These are phyloP conservation scores for Apiotrichum akiyoshidainum DNA, from an alignment of 1,284 basidiomycete species.

Conservation along the genomic window DNA sequence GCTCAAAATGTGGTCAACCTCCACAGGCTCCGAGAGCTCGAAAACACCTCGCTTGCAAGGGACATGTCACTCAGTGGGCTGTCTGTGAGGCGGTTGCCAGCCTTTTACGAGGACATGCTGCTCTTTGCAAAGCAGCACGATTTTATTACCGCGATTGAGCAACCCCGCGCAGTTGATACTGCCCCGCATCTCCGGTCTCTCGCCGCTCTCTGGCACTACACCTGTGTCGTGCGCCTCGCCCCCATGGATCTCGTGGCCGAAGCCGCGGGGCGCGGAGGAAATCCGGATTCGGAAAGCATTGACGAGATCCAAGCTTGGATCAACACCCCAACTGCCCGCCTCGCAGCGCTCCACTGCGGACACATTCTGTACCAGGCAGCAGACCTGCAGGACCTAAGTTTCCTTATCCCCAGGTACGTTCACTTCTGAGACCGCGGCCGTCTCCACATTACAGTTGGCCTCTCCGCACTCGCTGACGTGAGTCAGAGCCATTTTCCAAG, in stretches of 20 bases:
- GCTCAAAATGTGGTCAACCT: conserved; percentile 13
- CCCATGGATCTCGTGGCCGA: conserved; percentile 10
- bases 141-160: background rate
- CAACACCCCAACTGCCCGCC: background rate
- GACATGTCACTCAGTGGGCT: background rate
- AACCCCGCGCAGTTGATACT: background rate
- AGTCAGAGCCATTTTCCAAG: conserved; percentile 8
- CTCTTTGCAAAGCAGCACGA: background rate
- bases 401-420: conserved; percentile 11
- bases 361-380: conserved; percentile 4
- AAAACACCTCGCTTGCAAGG: background rate
- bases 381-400: conserved; percentile 7
- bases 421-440: too few species aligned
- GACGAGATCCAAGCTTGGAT: conserved; percentile 5
- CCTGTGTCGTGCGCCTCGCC: conserved; percentile 6
- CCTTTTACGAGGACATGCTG: conserved; percentile 6
- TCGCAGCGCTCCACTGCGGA: conserved; percentile 8
- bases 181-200: conserved; percentile 1
- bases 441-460: background rate
- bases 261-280: conserved; percentile 6
- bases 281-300: background rate
- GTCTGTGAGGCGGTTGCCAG: background rate
- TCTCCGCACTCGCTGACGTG: background rate
- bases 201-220: conserved; percentile 10
- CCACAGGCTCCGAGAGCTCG: conserved; percentile 5